Percentiles rank a stretch among this genome's conserved stretches.
Evolutionary conservation across 75 land plant species (phyloP).

Genomic region (Picea glauca): DNA sequence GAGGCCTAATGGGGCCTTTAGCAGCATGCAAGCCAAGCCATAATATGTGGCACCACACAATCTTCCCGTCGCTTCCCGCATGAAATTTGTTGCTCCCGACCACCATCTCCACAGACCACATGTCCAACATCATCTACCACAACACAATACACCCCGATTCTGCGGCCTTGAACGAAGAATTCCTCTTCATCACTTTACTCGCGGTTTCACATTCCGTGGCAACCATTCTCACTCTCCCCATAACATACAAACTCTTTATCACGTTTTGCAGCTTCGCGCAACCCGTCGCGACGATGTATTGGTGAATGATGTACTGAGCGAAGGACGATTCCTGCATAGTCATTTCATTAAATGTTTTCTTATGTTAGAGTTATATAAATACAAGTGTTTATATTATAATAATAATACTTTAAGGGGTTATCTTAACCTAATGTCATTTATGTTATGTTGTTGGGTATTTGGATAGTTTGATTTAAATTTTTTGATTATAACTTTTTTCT

Average conservation of each 20-base stretch:
- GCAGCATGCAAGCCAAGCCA: conserved; percentile 86
- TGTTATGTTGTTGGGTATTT: no score
- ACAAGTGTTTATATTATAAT: no score
- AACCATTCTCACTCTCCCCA: conserved; percentile 60
- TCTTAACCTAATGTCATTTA: no score
- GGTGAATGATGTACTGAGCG: conserved; percentile 71
- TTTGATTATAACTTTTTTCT: no score
- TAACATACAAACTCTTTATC: conserved; percentile 40
- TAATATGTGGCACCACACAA: conserved; percentile 72
- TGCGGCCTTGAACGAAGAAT: conserved; percentile 13
- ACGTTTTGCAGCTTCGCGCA: conserved; percentile 34
- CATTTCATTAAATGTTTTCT: no score
- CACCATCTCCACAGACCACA: conserved; percentile 73
- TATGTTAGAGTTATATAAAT: no score
- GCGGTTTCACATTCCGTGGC: conserved; percentile 46
- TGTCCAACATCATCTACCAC: conserved; percentile 71
- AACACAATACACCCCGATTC: conserved; percentile 64
- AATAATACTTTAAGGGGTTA: no score
- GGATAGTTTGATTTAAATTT: no score
- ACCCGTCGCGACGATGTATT: conserved; percentile 75
- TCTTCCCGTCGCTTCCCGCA: conserved; percentile 68
- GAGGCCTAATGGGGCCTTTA: conserved; percentile 70
- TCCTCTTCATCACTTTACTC: conserved; percentile 22
- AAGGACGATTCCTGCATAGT: conserved; percentile 49
- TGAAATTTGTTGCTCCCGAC: conserved; percentile 52